Evolutionary conservation across 768 basidiomycete species (phyloP).

Genomic region (Lactarius sp.): DNA sequence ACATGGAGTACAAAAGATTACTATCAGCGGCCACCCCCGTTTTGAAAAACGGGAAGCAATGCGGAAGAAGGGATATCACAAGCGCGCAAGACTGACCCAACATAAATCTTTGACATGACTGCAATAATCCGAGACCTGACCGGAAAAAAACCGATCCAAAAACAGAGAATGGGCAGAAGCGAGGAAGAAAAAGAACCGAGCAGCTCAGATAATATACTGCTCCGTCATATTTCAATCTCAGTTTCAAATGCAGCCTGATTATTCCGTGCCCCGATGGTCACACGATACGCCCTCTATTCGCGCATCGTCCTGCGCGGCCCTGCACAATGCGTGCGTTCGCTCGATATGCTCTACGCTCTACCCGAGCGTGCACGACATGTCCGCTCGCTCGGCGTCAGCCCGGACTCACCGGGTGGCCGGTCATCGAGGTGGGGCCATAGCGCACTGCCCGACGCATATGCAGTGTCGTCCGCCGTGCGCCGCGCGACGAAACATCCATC

Average conservation of each 20-base stretch:
- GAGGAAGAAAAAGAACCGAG: conserved; percentile 16
- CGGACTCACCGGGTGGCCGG: conserved; percentile 31
- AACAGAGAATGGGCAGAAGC: conserved; percentile 21
- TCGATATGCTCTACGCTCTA: conserved; percentile 54
- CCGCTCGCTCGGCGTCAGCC: conserved; percentile 49
- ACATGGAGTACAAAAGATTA: conserved; percentile 38
- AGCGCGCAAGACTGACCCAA: conserved; percentile 82
- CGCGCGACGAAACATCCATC: conserved; percentile 41
- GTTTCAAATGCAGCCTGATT: conserved; percentile 33
- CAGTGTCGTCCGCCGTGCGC: conserved; percentile 49
- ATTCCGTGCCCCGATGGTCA: conserved; percentile 43
- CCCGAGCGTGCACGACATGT: conserved; percentile 65
- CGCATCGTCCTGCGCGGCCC: conserved; percentile 49
- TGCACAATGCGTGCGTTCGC: conserved; percentile 57
- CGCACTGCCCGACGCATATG: conserved; percentile 33
- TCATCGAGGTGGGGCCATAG: conserved; percentile 19
- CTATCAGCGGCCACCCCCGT: conserved; percentile 46
- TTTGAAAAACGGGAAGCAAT: conserved; percentile 38
- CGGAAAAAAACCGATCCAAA: conserved; percentile 25
- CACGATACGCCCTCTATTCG: conserved; percentile 48
- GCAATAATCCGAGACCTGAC: conserved; percentile 27
- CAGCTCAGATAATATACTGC: conserved; percentile 35
- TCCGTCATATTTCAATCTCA: conserved; percentile 46
- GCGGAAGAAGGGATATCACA: conserved; percentile 38
- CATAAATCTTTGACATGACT: conserved; percentile 83